phyloP scores from a whole-genome alignment of 805 yeast genomes.

The Priceomyces haplophilus region DNA sequence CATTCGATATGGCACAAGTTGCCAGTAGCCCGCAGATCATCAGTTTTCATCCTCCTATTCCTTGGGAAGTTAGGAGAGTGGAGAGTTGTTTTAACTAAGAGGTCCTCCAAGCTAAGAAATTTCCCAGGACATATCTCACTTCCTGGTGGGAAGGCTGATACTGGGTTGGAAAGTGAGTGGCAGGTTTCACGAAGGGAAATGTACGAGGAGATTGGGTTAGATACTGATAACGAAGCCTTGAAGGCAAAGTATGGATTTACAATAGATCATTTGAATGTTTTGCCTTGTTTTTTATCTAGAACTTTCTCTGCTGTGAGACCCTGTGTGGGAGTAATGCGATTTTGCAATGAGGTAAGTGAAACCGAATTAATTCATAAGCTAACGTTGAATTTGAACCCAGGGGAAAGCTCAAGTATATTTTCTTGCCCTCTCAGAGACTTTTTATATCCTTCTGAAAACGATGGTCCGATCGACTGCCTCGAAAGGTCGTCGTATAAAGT shows the following conservation, averaged over 20 bases:
- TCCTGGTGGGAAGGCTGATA: constrained; percentile 93
- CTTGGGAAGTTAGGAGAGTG: constrained; percentile 71
- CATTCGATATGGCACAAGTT: constrained; percentile 57
- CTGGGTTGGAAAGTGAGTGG: constrained; percentile 61
- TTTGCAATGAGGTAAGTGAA: constrained; percentile 19
- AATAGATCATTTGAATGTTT: constrained; percentile 55
- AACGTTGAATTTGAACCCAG: constrained; percentile 61
- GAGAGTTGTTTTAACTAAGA: constrained; percentile 72
- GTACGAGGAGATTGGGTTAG: constrained; percentile 81
- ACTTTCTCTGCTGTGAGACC: constrained; percentile 85
- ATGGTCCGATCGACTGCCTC: constrained; percentile 25
- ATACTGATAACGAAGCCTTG: constrained; percentile 44
- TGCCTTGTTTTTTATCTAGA: constrained; percentile 81
- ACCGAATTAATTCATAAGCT: constrained; percentile 24
- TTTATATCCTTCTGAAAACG: constrained; percentile 26
- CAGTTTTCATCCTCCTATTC: constrained; percentile 74
- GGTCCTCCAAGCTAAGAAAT: constrained; percentile 64
- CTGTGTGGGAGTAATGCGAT: constrained; percentile 61
- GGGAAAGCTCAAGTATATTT: constrained; percentile 70
- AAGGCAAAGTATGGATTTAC: constrained; percentile 47
- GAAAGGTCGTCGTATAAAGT: constrained; percentile 34
- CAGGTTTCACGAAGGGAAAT: constrained; percentile 79
- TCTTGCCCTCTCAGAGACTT: constrained; percentile 69
- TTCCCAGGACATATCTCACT: constrained; percentile 90
- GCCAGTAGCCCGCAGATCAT: constrained; percentile 69